A percentile compares a stretch with the other conserved stretches of the same genome.
phyloP scores from a whole-genome alignment of 208 protist species.

The Leishmania lainsoni region DNA sequence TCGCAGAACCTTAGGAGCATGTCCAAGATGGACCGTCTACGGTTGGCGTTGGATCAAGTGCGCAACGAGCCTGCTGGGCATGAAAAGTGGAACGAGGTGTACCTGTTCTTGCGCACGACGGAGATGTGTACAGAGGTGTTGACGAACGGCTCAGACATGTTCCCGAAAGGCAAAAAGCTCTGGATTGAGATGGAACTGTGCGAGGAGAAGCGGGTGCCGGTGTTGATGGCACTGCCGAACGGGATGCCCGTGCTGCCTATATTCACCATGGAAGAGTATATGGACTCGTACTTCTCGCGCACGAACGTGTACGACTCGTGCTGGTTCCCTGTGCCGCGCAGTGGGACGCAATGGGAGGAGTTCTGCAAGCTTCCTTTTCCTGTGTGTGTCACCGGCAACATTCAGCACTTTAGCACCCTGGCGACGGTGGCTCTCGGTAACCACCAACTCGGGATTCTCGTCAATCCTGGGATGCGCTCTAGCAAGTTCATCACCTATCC shows the following conservation, averaged over 20 bases:
- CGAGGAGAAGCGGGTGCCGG: conserved; percentile 76
- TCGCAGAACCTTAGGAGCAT: conserved; percentile 65
- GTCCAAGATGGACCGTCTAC: conserved; percentile 79
- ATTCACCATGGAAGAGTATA: conserved; percentile 90
- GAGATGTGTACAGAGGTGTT: conserved; percentile 85
- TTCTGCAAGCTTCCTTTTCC: conserved; percentile 86
- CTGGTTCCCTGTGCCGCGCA: conserved; percentile 88
- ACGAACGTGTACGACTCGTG: conserved; percentile 74
- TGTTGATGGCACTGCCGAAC: conserved; percentile 74
- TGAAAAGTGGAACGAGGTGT: conserved; percentile 80
- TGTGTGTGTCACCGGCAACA: conserved; percentile 65
- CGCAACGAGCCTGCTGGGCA: conserved; percentile 52
- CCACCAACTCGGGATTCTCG: conserved; percentile 45
- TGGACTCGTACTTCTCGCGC: conserved; percentile 79
- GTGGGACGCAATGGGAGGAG: conserved; percentile 73
- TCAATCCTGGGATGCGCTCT: conserved; percentile 82
- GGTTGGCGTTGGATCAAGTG: conserved; percentile 65
- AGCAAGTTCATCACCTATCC: conserved; percentile 92
- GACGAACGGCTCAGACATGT: conserved; percentile 55
- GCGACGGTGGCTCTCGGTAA: conserved; percentile 66
- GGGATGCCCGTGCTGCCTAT: conserved; percentile 85
- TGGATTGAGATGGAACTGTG: conserved; percentile 88
- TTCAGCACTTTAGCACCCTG: conserved; percentile 73
- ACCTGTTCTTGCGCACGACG: conserved; percentile 87
- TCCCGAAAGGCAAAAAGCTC: conserved; percentile 79